These are phyloP conservation scores for Phyllosticta citrichinensis DNA, from an alignment of 2,329 filamentous ascomycete species.

Conservation along the genomic window DNA sequence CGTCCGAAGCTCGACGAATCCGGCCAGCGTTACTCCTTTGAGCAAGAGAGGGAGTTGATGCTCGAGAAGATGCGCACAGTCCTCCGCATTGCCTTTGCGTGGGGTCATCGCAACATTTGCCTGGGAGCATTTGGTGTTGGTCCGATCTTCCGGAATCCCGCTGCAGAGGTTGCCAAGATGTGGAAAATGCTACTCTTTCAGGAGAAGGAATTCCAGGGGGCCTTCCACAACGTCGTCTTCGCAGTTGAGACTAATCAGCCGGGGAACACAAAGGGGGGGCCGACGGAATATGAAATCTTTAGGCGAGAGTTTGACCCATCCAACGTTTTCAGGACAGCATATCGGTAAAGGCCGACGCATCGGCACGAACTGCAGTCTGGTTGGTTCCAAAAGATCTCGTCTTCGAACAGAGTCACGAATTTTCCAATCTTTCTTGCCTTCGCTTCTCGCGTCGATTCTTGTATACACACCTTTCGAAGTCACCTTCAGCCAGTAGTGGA, in stretches of 20 bases:
- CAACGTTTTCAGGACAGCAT: constrained; percentile 28
- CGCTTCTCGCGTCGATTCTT: neutral
- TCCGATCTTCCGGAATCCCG: constrained; percentile 36
- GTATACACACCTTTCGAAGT: neutral
- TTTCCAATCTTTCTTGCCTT: neutral
- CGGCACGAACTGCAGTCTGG: neutral
- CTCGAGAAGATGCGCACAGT: constrained; percentile 62
- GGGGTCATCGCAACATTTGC: constrained; percentile 30
- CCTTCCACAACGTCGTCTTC: constrained; percentile 36
- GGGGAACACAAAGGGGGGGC: constrained; percentile 22
- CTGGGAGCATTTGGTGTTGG: constrained; percentile 36
- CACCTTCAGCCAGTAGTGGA: no score
- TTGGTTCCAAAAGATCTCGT: neutral
- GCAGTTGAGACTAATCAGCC: constrained; percentile 31
- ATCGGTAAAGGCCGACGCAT: constrained; percentile 13
- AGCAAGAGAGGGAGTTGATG: constrained; percentile 60
- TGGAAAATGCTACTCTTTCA: constrained; percentile 34
- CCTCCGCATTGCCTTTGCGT: constrained; percentile 53
- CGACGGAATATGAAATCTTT: constrained; percentile 32
- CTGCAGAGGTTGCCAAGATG: constrained; percentile 33
- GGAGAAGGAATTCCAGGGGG: constrained; percentile 34
- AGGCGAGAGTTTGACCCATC: constrained; percentile 28
- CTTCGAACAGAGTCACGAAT: neutral
- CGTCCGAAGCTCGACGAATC: constrained; percentile 62
- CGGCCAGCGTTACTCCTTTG: constrained; percentile 61